Conservation (phyloP, 176 grass and related monocot genomes). For the Calamus simplicifolius region DNA sequence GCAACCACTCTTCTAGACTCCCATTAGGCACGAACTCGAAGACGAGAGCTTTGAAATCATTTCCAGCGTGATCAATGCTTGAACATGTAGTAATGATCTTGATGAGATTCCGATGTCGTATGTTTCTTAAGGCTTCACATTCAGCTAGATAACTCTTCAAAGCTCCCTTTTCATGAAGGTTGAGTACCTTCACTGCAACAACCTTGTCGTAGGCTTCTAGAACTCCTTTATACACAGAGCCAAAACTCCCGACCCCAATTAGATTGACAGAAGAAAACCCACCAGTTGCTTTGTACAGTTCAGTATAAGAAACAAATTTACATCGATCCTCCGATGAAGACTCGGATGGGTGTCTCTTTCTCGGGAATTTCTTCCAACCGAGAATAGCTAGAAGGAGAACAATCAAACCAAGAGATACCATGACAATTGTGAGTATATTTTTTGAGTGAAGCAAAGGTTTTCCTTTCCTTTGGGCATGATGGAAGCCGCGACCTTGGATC, state of each 20-base stretch:
- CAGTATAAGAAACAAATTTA: conserved; percentile 10
- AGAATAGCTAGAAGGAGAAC: too few relatives aligned
- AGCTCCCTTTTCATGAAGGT: conserved; percentile 18
- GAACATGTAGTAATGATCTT: conserved; percentile 45
- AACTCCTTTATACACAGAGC: conserved; percentile 37
- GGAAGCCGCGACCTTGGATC: neutral
- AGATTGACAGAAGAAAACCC: conserved; percentile 33
- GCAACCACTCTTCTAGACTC: conserved; percentile 49
- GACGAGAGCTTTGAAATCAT: conserved; percentile 51
- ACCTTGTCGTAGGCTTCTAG: neutral
- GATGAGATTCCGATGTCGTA: conserved; percentile 38
- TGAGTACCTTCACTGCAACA: conserved; percentile 50
- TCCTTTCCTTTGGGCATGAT: too few relatives aligned
- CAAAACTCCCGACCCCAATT: conserved; percentile 40
- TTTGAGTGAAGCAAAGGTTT: neutral
- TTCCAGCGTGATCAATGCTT: conserved; percentile 19
- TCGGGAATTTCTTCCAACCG: too few relatives aligned
- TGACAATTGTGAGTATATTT: too few relatives aligned
- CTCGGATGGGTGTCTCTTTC: too few relatives aligned
- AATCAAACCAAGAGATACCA: too few relatives aligned
- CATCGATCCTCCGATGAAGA: too few relatives aligned
- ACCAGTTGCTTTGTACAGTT: conserved; percentile 27
- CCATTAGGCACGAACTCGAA: conserved; percentile 43
- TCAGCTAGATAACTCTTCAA: conserved; percentile 41
- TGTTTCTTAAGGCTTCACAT: conserved; percentile 40